These are phyloP conservation scores for Candida khao-thaluensis DNA, from an alignment of 805 yeast genomes.

Conservation along the genomic window DNA sequence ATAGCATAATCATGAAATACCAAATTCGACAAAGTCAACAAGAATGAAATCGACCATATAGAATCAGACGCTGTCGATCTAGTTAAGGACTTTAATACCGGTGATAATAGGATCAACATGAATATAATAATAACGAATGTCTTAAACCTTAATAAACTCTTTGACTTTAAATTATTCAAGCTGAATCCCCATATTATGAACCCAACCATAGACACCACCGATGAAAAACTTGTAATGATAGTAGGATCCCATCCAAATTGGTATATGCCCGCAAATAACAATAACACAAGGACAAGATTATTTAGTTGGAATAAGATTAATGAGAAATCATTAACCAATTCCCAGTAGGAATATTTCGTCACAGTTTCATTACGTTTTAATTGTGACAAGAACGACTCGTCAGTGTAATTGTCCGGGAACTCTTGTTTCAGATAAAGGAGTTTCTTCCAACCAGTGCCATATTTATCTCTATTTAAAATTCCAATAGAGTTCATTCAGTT, in stretches of 20 bases:
- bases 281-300: constrained; percentile 58
- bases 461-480: background rate
- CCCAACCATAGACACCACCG: constrained; percentile 31
- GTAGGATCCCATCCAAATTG: constrained; percentile 49
- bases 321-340: constrained; percentile 69
- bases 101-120: constrained; percentile 75
- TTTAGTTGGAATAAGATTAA: constrained; percentile 66
- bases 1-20: constrained; percentile 66
- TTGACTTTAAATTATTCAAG: constrained; percentile 13
- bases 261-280: constrained; percentile 67
- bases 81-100: constrained; percentile 84
- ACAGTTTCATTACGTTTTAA: constrained; percentile 76
- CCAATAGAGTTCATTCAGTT: constrained; percentile 14
- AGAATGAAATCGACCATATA: constrained; percentile 86
- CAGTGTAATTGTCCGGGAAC: constrained; percentile 91
- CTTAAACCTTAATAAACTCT: constrained; percentile 36
- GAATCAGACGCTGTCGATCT: constrained; percentile 90
- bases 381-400: constrained; percentile 75
- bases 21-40: constrained; percentile 71
- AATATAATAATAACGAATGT: constrained; percentile 69
- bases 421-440: constrained; percentile 81
- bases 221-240: constrained; percentile 33
- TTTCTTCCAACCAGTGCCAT: constrained; percentile 63
- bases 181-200: constrained; percentile 28
- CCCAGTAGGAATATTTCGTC: constrained; percentile 58